A percentile compares a stretch with the other conserved stretches of the same genome.
Evolutionary conservation across 2,329 filamentous ascomycete species (phyloP).

Genomic region (Stachybotrys chlorohalonatus): DNA sequence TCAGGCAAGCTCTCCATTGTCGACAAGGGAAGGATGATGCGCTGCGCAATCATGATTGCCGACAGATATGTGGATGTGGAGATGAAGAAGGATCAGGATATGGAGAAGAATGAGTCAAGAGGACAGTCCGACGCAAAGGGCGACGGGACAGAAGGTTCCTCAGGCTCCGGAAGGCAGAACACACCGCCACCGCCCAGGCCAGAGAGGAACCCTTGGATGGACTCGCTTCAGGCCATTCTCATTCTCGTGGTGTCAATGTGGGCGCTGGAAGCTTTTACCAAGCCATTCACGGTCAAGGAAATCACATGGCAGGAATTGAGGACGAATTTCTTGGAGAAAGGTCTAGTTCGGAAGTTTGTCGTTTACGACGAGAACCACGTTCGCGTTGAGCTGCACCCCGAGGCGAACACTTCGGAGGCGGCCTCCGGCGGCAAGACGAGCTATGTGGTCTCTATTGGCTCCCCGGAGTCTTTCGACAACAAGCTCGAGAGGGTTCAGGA

Average conservation of each 20-base stretch:
- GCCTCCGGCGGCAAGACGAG: constrained; percentile 14
- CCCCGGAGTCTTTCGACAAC: constrained; percentile 84
- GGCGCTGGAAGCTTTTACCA: constrained; percentile 30
- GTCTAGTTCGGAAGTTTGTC: constrained; percentile 86
- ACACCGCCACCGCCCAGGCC: neutral
- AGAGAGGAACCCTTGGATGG: constrained; percentile 23
- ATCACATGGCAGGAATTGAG: constrained; percentile 98
- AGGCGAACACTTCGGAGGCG: constrained; percentile 45
- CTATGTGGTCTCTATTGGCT: constrained; percentile 85
- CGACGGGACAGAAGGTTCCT: constrained; percentile 6
- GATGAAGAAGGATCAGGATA: constrained; percentile 2
- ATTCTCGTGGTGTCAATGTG: constrained; percentile 46
- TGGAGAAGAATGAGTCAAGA: neutral
- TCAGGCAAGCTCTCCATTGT: constrained; percentile 42
- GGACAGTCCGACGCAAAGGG: constrained; percentile 6
- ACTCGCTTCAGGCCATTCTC: constrained; percentile 24
- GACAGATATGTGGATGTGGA: constrained; percentile 20
- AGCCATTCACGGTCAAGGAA: constrained; percentile 47
- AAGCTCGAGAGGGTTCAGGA: constrained; percentile 81
- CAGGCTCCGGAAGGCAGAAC: neutral
- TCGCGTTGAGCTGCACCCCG: constrained; percentile 69
- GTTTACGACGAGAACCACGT: constrained; percentile 66
- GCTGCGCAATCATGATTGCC: constrained; percentile 25
- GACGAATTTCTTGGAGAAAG: constrained; percentile 90
- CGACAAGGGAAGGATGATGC: constrained; percentile 27